Conservation (phyloP, 495 filamentous ascomycete species). For the Saxispiralis lemnorum region DNA sequence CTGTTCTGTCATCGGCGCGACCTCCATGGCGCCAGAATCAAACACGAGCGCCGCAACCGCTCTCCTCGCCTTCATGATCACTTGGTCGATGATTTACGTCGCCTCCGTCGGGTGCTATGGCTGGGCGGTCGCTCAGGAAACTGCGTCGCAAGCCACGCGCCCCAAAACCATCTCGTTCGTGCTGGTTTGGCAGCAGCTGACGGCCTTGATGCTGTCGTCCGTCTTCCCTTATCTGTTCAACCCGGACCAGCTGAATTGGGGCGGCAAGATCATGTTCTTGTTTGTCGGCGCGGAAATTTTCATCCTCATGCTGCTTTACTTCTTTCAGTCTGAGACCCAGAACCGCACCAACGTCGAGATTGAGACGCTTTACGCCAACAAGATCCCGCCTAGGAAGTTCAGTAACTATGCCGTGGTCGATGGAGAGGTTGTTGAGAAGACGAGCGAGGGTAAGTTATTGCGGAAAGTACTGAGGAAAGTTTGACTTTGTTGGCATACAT, state of each 20-base stretch:
- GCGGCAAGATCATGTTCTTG: conserved; percentile 3
- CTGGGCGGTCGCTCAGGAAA: conserved; percentile 1
- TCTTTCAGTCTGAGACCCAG: conserved; percentile 2
- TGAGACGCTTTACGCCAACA: conserved; percentile 1
- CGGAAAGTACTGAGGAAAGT: not conserved
- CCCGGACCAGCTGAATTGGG: conserved; percentile 5
- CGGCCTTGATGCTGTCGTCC: conserved; percentile 2
- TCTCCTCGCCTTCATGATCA: conserved; percentile 3
- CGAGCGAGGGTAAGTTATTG: not conserved
- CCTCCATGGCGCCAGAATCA: not conserved
- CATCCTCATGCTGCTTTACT: not conserved
- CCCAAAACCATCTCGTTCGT: conserved; percentile 23
- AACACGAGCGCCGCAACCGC: not conserved
- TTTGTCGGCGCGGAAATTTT: not conserved
- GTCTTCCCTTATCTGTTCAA: conserved; percentile 8
- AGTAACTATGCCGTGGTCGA: not conserved
- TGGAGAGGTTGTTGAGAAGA: conserved; percentile 1
- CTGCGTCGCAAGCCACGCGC: not conserved
- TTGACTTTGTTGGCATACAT: not conserved
- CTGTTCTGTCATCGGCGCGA: conserved; percentile 1
- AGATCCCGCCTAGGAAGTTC: conserved; percentile 3
- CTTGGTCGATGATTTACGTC: not conserved
- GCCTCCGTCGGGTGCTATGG: not conserved
- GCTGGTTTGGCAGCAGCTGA: conserved; percentile 17
- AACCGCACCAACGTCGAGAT: conserved; percentile 1